Evolutionary conservation across 1,139 yeast species (phyloP).

Genomic region (Taphrina confusa): DNA sequence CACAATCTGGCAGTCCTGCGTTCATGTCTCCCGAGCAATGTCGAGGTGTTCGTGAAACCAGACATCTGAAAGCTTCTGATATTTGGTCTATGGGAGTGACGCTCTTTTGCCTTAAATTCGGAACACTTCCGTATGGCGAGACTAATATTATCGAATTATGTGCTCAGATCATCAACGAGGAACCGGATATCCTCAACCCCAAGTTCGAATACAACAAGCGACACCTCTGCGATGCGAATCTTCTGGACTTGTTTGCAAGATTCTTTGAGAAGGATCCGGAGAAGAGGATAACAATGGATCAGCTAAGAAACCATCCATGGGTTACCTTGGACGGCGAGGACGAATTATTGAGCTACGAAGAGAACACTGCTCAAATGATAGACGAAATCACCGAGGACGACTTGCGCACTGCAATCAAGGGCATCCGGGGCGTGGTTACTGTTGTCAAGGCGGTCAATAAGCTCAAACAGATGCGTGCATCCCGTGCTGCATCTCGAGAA

Average conservation of each 20-base stretch:
- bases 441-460: constrained; percentile 39
- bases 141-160: constrained; percentile 56
- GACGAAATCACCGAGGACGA: constrained; percentile 50
- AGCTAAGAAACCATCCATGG: constrained; percentile 64
- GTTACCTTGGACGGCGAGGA: constrained; percentile 50
- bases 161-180: constrained; percentile 44
- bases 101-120: constrained; percentile 48
- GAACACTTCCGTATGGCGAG: constrained; percentile 49
- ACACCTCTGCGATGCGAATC: constrained; percentile 43
- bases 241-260: constrained; percentile 44
- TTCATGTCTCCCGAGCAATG: constrained; percentile 70
- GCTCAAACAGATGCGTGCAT: constrained; percentile 32
- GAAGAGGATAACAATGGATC: constrained; percentile 56
- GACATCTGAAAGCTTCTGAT: constrained; percentile 66
- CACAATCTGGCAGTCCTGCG: constrained; percentile 79
- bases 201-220: constrained; percentile 40
- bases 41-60: constrained; percentile 49
- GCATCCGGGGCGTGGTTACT: constrained; percentile 38
- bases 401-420: constrained; percentile 47
- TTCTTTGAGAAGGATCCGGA: constrained; percentile 57
- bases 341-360: constrained; percentile 46
- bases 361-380: constrained; percentile 47
- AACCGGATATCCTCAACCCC: constrained; percentile 40
- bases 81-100: constrained; percentile 82
- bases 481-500: constrained; percentile 19